Conservation (phyloP, 164 flowering plant species). For the Berberis vulgaris region DNA sequence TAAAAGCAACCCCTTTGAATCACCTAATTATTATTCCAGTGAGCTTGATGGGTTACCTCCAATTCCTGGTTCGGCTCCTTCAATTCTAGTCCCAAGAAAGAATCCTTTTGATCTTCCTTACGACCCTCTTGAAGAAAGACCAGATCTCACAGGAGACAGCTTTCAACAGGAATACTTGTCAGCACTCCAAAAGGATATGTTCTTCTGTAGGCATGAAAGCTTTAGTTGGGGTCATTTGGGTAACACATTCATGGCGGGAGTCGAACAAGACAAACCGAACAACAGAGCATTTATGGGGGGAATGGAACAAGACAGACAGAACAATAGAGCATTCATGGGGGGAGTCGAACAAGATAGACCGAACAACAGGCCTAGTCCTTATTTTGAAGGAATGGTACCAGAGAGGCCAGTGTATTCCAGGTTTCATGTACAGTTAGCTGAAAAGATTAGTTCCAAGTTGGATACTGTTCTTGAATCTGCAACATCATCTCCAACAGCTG, state of each 20-base stretch:
- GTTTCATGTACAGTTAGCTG: slow-evolving; percentile 52
- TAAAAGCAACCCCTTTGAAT: slow-evolving; percentile 70
- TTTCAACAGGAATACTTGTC: slow-evolving; percentile 42
- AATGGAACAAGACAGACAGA: slow-evolving; percentile 31
- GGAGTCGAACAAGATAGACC: slow-evolving; percentile 31
- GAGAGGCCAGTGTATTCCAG: slow-evolving; percentile 35
- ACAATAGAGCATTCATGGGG: neutral
- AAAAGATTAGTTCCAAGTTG: slow-evolving; percentile 49
- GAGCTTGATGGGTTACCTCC: slow-evolving; percentile 47
- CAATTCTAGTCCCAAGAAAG: slow-evolving; percentile 46
- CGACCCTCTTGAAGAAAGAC: slow-evolving; percentile 68
- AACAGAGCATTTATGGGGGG: slow-evolving; percentile 42
- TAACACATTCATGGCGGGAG: slow-evolving; percentile 25
- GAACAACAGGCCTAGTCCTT: slow-evolving; percentile 36
- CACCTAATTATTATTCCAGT: slow-evolving; percentile 31
- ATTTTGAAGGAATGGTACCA: slow-evolving; percentile 39
- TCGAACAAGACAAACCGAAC: slow-evolving; percentile 17
- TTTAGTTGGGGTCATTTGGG: slow-evolving; percentile 46
- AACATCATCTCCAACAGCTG: slow-evolving; percentile 35
- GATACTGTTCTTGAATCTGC: slow-evolving; percentile 71
- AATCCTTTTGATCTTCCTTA: slow-evolving; percentile 91
- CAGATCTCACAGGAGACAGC: slow-evolving; percentile 48
- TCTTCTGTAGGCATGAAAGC: slow-evolving; percentile 67
- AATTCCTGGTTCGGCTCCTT: slow-evolving; percentile 89
- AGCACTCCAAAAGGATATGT: slow-evolving; percentile 40